These are phyloP conservation scores for Brassica hybrid DNA, from an alignment of 441 rosid species.

Conservation along the genomic window DNA sequence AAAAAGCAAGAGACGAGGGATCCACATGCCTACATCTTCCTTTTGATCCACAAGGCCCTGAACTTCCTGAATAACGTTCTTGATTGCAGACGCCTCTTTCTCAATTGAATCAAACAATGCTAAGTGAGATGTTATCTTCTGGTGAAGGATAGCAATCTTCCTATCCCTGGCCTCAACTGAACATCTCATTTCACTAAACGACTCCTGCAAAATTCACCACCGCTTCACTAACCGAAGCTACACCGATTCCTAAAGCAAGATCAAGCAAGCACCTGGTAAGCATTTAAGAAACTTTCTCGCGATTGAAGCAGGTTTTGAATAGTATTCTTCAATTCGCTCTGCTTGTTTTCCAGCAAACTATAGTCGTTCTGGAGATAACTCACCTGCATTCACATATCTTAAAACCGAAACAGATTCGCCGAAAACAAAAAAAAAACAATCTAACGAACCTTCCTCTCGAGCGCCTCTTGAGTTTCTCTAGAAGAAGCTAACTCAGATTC, in stretches of 20 bases:
- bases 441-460: slow-evolving; percentile 61
- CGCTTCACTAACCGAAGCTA: neutral
- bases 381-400: slow-evolving; percentile 38
- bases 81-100: slow-evolving; percentile 68
- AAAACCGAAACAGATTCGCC: slow-evolving; percentile 31
- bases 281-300: slow-evolving; percentile 67
- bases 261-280: slow-evolving; percentile 68
- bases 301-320: slow-evolving; percentile 69
- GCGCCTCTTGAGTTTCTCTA: slow-evolving; percentile 55
- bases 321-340: slow-evolving; percentile 67
- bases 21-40: slow-evolving; percentile 77
- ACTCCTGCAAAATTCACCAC: slow-evolving; percentile 61
- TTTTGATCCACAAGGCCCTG: slow-evolving; percentile 64
- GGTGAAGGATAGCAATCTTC: slow-evolving; percentile 51
- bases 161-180: slow-evolving; percentile 64
- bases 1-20: slow-evolving; percentile 31
- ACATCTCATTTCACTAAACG: slow-evolving; percentile 71
- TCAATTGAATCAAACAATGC: slow-evolving; percentile 78
- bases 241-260: neutral
- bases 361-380: slow-evolving; percentile 76
- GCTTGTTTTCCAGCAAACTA: slow-evolving; percentile 69
- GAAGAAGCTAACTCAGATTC: slow-evolving; percentile 60
- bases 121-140: slow-evolving; percentile 70
- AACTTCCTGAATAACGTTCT: slow-evolving; percentile 62
- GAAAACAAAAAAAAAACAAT: too few relatives aligned